Percentiles rank a stretch among this genome's conserved stretches.
Evolutionary conservation across 2,329 filamentous ascomycete species (phyloP).

Genomic region (Tolypocladium endophyticum): DNA sequence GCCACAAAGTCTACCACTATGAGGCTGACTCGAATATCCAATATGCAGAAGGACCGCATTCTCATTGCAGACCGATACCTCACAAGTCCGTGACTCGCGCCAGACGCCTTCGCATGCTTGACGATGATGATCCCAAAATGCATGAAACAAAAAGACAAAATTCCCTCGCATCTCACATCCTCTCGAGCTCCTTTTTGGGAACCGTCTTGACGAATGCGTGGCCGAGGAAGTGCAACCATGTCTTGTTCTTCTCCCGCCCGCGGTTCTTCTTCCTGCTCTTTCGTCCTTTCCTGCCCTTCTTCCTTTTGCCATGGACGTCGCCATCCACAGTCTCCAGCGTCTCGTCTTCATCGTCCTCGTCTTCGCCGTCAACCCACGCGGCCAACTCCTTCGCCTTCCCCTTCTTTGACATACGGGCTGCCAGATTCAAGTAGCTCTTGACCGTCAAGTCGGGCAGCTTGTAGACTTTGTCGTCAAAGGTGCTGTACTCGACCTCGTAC

Average conservation of each 20-base stretch:
- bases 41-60: not conserved
- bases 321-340: constrained; percentile 8
- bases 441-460: constrained; percentile 76
- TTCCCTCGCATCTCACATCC: constrained; percentile 19
- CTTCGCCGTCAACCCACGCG: constrained; percentile 14
- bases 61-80: not conserved
- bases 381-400: constrained; percentile 3
- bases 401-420: constrained; percentile 57
- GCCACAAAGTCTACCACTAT: not conserved
- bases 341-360: constrained; percentile 14
- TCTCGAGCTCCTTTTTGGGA: constrained; percentile 52
- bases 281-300: constrained; percentile 31
- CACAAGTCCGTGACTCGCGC: not conserved
- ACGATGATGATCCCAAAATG: not conserved
- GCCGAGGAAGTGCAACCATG: constrained; percentile 67
- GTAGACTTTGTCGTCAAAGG: constrained; percentile 65
- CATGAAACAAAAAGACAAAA: not conserved
- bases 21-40: not conserved
- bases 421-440: constrained; percentile 67
- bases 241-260: constrained; percentile 48
- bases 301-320: constrained; percentile 29
- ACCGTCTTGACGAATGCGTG: constrained; percentile 73
- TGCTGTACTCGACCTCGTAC: constrained; percentile 81
- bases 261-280: constrained; percentile 39
- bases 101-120: constrained; percentile 4